Base-by-base conservation (phyloP, 345 rosid species). In the Mercurialis annua region DNA sequence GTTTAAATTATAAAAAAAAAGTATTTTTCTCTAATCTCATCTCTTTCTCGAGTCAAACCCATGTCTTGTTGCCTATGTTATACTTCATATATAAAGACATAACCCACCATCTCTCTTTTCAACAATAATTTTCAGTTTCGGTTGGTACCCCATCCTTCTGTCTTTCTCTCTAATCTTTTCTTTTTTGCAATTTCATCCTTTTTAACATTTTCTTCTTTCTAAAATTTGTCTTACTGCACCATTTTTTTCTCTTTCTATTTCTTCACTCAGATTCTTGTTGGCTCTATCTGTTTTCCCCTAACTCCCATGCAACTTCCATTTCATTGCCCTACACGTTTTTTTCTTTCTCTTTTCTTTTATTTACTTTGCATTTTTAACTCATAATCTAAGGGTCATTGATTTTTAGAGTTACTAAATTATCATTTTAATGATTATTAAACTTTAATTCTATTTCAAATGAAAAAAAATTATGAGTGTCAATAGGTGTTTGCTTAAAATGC, bases 141-240 rank as follows among this genome's bases (percentile, higher is more conserved):
- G 18, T 76, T 73, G 76, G 78, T 43, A 55, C 64, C 78, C 77
- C 75, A 49, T 51, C 24, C 47, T 51, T 34, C 60, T 51, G 10
- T 2, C 51, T 24, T 62, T 74, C 71, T 59, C 72, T 36, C 56
- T 64, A 4, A 27, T 16, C 29, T 14, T 57, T 12, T 24, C 3
- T 53, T 26, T 53, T 29, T 49, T 49, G 1, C 21, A 17, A 24
- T 49, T 66, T 57, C 69, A 52, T 9, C 30, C 3, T 29, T 70
- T 21, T n/a, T 54, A 44, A 42, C 72, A 58, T 68, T 33, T 70
- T 38, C 63, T 61, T 33, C 72, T 38, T 66, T 61, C 57, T 34
- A 33, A 20, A 40, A 36, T 76, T n/a, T 71, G 73, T 80, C 77
- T 58, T 64, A 10, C 69, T 71, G 0, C 49, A 8, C n/a, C 6